These are phyloP conservation scores for Melanogaster broomeanus DNA, from an alignment of 768 basidiomycete species.

Conservation along the genomic window DNA sequence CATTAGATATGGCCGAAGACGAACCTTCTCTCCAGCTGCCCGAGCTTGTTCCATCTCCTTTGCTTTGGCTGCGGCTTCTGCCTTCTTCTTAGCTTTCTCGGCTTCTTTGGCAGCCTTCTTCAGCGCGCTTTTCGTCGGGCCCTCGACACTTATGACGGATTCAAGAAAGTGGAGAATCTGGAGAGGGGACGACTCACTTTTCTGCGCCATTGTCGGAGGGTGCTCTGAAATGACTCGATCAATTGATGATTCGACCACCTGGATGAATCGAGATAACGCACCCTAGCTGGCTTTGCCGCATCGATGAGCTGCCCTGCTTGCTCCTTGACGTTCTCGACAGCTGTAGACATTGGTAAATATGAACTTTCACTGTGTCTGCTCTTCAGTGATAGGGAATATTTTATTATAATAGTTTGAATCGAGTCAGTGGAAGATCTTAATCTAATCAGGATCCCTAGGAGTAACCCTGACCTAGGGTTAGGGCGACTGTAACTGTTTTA, in stretches of 20 bases:
- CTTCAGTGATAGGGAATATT: background rate
- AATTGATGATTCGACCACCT: background rate
- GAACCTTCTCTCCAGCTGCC: slow-evolving; percentile 59
- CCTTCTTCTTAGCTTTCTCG: slow-evolving; percentile 87
- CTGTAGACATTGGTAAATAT: slow-evolving; percentile 16
- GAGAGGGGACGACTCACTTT: slow-evolving; percentile 5
- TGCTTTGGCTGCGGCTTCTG: slow-evolving; percentile 81
- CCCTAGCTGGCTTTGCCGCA: slow-evolving; percentile 5
- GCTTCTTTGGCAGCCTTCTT: slow-evolving; percentile 92
- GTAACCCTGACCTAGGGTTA: slow-evolving; percentile 20
- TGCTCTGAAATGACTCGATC: slow-evolving; percentile 5
- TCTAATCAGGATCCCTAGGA: slow-evolving; percentile 5
- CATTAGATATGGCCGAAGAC: slow-evolving; percentile 32
- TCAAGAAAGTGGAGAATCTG: background rate
- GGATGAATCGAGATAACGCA: background rate
- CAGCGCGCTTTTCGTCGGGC: slow-evolving; percentile 82
- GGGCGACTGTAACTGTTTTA: too few species aligned
- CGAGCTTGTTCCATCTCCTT: slow-evolving; percentile 74
- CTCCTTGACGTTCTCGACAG: background rate
- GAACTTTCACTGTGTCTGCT: background rate
- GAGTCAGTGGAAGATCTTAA: slow-evolving; percentile 19
- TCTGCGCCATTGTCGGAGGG: slow-evolving; percentile 10
- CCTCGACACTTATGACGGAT: slow-evolving; percentile 34
- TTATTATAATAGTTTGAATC: too few species aligned
- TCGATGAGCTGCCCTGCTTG: background rate